phyloP scores from a whole-genome alignment of 352 stramenopile species.

The Globisporangium sylvaticum region DNA sequence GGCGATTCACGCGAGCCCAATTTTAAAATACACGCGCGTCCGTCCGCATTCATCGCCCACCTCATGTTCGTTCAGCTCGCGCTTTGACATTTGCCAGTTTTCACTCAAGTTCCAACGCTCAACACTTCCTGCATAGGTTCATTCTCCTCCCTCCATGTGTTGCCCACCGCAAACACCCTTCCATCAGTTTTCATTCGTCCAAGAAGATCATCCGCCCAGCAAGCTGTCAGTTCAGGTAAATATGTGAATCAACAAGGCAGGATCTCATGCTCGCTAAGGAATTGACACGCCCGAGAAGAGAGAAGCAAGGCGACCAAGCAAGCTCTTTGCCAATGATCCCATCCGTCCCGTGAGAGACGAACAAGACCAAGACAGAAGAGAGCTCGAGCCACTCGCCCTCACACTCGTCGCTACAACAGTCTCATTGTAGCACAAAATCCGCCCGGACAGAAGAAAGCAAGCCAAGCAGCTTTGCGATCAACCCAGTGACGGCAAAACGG shows the following conservation, averaged over 20 bases:
- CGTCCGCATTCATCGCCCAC: background rate
- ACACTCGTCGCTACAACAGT: constrained; percentile 19
- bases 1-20: background rate
- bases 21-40: constrained; percentile 4
- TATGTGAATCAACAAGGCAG: constrained; percentile 12
- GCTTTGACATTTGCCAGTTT: background rate
- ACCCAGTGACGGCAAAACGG: constrained; percentile 85
- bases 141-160: background rate
- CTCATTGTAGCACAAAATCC: constrained; percentile 70
- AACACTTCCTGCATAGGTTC: background rate
- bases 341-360: background rate
- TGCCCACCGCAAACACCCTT: too few species aligned
- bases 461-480: constrained; percentile 54
- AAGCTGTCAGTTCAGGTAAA: background rate
- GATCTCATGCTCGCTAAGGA: constrained; percentile 47
- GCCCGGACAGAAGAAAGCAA: constrained; percentile 90
- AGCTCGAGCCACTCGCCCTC: background rate
- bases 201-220: background rate
- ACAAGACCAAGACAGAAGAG: background rate
- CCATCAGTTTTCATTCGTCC: too few species aligned
- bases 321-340: background rate
- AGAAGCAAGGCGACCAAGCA: background rate
- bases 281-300: constrained; percentile 3
- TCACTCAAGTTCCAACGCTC: background rate
- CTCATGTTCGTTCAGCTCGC: background rate